Evolutionary conservation across 73 alveolate species (phyloP).

Genomic region (Uronychia binucleata): DNA sequence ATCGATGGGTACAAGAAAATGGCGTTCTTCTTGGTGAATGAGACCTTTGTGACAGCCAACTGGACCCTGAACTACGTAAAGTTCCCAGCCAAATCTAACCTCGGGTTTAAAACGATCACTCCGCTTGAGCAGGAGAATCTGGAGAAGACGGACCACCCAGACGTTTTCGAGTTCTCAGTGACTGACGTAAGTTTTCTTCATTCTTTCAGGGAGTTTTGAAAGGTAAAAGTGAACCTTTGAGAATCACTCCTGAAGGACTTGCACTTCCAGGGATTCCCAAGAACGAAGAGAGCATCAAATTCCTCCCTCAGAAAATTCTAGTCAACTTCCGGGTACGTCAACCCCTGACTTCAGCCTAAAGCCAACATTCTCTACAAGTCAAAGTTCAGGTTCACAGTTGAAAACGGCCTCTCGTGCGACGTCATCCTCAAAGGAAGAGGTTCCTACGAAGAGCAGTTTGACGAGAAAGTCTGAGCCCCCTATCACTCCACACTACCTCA

Average conservation of each 20-base stretch:
- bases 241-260: conserved; percentile 71
- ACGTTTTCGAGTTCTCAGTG: conserved; percentile 77
- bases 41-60: conserved; percentile 70
- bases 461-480: conserved; percentile 7
- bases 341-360: conserved; percentile 66
- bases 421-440: conserved; percentile 91
- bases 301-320: conserved; percentile 57
- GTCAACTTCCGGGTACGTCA: conserved; percentile 54
- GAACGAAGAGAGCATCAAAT: conserved; percentile 36
- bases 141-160: conserved; percentile 81
- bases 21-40: conserved; percentile 62
- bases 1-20: conserved; percentile 59
- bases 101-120: conserved; percentile 70
- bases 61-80: conserved; percentile 80
- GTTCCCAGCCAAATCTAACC: conserved; percentile 67
- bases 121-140: conserved; percentile 72
- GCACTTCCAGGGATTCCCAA: conserved; percentile 54
- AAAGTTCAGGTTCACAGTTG: conserved; percentile 84
- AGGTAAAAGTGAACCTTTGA: conserved; percentile 65
- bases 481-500: no score
- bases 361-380: conserved; percentile 88
- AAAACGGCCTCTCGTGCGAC: conserved; percentile 87
- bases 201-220: conserved; percentile 53
- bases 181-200: conserved; percentile 49
- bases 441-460: conserved; percentile 87